A percentile compares a stretch with the other conserved stretches of the same genome.
Evolutionary conservation across 176 grass and related monocot genomes (phyloP).

Genomic region (Zoysia pacifica): DNA sequence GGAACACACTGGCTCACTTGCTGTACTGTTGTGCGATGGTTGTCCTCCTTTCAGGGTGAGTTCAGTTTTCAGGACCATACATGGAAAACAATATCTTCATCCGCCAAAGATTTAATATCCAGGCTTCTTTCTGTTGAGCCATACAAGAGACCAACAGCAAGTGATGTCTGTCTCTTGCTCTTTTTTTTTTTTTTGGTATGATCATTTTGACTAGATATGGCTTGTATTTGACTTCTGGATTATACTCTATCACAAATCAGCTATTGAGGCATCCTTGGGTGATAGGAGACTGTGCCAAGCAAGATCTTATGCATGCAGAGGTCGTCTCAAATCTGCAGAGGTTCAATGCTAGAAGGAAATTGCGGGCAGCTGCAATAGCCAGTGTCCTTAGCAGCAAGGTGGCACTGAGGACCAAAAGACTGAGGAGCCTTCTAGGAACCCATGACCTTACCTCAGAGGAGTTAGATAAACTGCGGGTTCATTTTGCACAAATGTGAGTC

Average conservation of each 20-base stretch:
- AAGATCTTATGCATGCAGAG: slow-evolving; percentile 67
- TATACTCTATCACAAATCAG: slow-evolving; percentile 36
- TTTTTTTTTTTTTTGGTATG: neutral
- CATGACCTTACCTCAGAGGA: slow-evolving; percentile 69
- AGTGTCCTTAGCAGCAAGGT: slow-evolving; percentile 74
- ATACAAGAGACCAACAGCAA: slow-evolving; percentile 65
- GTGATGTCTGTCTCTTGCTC: slow-evolving; percentile 46
- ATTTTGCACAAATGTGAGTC: slow-evolving; percentile 63
- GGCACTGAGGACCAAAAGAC: slow-evolving; percentile 57
- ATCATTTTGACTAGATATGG: neutral
- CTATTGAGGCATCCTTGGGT: slow-evolving; percentile 72
- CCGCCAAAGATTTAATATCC: slow-evolving; percentile 68
- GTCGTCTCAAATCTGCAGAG: slow-evolving; percentile 69
- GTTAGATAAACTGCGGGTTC: slow-evolving; percentile 55
- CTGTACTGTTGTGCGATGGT: neutral
- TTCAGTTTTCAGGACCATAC: slow-evolving; percentile 66
- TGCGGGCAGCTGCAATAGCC: slow-evolving; percentile 65
- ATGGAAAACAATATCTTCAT: slow-evolving; percentile 68
- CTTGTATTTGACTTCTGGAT: neutral
- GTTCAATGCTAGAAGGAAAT: slow-evolving; percentile 72
- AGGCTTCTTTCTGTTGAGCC: slow-evolving; percentile 63
- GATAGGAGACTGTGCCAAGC: slow-evolving; percentile 64
- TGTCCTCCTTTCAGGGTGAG: slow-evolving; percentile 50
- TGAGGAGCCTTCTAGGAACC: slow-evolving; percentile 60
- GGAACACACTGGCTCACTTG: no score